Conservation (phyloP, 768 basidiomycete species). For the Suillus fuscotomentosus region DNA sequence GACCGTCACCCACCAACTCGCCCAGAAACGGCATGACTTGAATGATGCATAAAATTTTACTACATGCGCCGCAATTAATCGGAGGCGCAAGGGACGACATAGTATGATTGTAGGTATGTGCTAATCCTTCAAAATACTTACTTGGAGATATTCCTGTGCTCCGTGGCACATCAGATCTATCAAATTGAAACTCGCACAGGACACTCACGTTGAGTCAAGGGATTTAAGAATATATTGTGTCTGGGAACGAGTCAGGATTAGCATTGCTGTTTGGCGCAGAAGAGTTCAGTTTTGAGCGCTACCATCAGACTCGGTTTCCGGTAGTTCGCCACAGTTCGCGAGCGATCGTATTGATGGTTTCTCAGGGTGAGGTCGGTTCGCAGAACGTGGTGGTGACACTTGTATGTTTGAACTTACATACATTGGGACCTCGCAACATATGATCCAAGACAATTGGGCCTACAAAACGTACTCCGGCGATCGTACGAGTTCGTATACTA, state of each 20-base stretch:
- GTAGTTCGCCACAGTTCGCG: conserved; percentile 1
- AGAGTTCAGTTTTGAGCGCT: background rate
- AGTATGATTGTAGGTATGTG: background rate
- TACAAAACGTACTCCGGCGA: background rate
- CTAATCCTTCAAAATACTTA: background rate
- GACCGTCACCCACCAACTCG: background rate
- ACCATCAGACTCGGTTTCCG: background rate
- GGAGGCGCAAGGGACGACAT: too few relatives aligned
- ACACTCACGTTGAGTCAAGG: background rate
- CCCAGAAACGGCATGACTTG: background rate
- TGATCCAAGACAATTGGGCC: background rate
- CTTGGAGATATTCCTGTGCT: background rate
- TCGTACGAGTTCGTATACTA: background rate
- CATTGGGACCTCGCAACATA: background rate
- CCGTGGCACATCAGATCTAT: background rate
- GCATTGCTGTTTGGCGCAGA: background rate
- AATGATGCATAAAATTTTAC: background rate
- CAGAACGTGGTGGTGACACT: background rate
- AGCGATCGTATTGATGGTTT: background rate
- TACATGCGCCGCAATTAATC: background rate
- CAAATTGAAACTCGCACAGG: background rate
- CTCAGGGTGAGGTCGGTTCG: background rate
- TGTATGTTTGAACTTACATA: background rate
- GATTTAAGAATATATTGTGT: background rate
- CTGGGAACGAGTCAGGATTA: background rate